These are phyloP conservation scores for Amanita brunnescens DNA, from an alignment of 768 basidiomycete genomes.

Conservation along the genomic window DNA sequence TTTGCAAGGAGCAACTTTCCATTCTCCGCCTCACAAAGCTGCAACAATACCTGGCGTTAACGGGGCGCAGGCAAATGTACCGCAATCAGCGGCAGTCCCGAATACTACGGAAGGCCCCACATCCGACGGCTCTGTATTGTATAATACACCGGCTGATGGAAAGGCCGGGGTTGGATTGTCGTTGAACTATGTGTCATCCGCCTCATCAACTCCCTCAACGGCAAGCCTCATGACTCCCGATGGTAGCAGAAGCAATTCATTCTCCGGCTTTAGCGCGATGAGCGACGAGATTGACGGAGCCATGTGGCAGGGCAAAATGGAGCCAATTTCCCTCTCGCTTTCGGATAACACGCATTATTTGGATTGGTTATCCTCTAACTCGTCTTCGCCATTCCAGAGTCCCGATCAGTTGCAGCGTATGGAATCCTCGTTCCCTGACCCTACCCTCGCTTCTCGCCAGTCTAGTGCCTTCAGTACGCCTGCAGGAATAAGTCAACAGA, in stretches of 20 bases:
- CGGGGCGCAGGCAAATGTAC: not conserved
- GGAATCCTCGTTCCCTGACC: not conserved
- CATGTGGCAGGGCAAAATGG: constrained; percentile 2
- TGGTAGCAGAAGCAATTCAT: constrained; percentile 1
- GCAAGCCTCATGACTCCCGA: not conserved
- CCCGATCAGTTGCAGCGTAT: not conserved
- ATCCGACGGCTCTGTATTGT: not conserved
- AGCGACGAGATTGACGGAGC: not conserved
- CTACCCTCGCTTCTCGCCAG: not conserved
- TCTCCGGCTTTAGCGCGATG: not conserved
- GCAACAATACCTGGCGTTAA: not conserved
- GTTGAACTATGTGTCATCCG: not conserved
- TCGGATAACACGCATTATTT: constrained; percentile 1
- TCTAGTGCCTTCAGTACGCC: not conserved
- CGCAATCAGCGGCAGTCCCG: not conserved
- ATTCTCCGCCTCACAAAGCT: not conserved
- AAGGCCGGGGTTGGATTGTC: not conserved
- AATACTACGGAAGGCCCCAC: not conserved
- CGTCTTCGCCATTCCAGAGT: constrained; percentile 3
- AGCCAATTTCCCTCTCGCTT: not conserved
- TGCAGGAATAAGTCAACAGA: not conserved
- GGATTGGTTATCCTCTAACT: constrained; percentile 2
- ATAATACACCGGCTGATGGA: not conserved
- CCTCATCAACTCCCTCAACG: not conserved
- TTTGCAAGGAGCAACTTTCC: constrained; percentile 4